Base-by-base conservation (phyloP, 1,284 basidiomycete species). In the Trichosporon faecale region DNA sequence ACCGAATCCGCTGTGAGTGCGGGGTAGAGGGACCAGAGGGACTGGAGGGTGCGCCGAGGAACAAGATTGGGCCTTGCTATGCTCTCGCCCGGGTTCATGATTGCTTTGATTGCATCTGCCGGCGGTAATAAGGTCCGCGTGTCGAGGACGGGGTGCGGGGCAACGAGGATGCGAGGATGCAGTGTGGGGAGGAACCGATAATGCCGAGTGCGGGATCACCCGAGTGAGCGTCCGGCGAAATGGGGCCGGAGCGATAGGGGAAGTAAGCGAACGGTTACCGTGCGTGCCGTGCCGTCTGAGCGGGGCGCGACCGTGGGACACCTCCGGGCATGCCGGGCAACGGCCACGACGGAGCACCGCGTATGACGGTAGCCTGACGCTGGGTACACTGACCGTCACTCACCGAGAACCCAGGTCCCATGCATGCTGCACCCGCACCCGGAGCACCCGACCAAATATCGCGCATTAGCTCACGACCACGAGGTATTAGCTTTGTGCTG, bases 151-250 rank as follows among this genome's bases (percentile, higher is more conserved):
- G 21, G 7, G 14, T 61, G 57, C 57, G 57, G 57, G 57, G 57
- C 57, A 52, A 52, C 49, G 49, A 52, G 49, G 49, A 52, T 23
- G 49, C 49, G 21, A 23, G 21, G 5, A 2, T 2, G 9, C 8
- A 52, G 23, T 52, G 49, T 12, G 49, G 49, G 49, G 49, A 52
- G 49, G 21, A 52, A 52, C 49, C 49, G 49, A 52, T 52, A 52
- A 52, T 52, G 57, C 57, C 57, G 57, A 61, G 57, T 31, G 57
- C 57, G 57, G 57, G 23, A 61, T n/a, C 57, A 61, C 57, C 57
- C 57, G 57, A 61, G 49, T 31, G 57, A 31, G 27, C 16, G 8
- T 61, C 57, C 57, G 57, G 57, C 57, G 57, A 31, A 61, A 61
- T 61, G 57, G 57, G 27, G 57, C 57, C 57, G 57, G 57, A 31